Conservation (phyloP, 2,329 filamentous ascomycete species). For the Phyllosticta citriasiana region DNA sequence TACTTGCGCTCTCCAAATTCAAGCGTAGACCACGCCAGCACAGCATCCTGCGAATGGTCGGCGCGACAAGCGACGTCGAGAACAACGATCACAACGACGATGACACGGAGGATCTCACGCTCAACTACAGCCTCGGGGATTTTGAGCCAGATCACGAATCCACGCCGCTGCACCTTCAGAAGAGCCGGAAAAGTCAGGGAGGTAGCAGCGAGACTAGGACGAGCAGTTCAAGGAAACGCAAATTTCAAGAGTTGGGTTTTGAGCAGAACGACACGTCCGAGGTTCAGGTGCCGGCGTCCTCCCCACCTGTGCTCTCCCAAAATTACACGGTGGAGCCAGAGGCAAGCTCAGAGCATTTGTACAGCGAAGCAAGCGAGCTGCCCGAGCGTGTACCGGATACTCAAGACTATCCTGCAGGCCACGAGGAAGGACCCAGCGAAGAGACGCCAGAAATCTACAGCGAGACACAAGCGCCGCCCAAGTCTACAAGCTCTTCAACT, state of each 20-base stretch:
- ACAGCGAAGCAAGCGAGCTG: constrained; percentile 1
- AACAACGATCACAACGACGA: constrained; percentile 36
- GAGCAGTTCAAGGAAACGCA: constrained; percentile 30
- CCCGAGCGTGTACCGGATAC: neutral
- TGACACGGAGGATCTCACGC: constrained; percentile 32
- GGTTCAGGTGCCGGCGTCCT: constrained; percentile 30
- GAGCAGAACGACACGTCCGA: constrained; percentile 11
- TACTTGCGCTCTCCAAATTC: constrained; percentile 42
- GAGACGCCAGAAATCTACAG: constrained; percentile 22
- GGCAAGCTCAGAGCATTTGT: constrained; percentile 2
- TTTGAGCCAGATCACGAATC: constrained; percentile 58
- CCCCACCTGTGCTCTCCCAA: constrained; percentile 22
- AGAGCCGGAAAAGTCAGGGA: neutral
- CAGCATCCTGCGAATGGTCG: constrained; percentile 40
- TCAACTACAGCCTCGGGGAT: constrained; percentile 22
- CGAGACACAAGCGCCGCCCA: constrained; percentile 35
- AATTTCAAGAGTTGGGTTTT: constrained; percentile 14
- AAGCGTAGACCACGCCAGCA: constrained; percentile 38
- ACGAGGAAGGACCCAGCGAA: neutral
- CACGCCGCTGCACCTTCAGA: constrained; percentile 48
- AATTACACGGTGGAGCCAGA: constrained; percentile 5
- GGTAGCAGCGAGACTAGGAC: constrained; percentile 12
- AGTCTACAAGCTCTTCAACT: constrained; percentile 26
- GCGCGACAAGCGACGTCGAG: constrained; percentile 34
- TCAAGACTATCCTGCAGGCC: neutral